Evolutionary conservation across 805 yeast species (phyloP), one percentile per base, ranked within the genome.

Genomic region (Sungouiella blattae): DNA sequence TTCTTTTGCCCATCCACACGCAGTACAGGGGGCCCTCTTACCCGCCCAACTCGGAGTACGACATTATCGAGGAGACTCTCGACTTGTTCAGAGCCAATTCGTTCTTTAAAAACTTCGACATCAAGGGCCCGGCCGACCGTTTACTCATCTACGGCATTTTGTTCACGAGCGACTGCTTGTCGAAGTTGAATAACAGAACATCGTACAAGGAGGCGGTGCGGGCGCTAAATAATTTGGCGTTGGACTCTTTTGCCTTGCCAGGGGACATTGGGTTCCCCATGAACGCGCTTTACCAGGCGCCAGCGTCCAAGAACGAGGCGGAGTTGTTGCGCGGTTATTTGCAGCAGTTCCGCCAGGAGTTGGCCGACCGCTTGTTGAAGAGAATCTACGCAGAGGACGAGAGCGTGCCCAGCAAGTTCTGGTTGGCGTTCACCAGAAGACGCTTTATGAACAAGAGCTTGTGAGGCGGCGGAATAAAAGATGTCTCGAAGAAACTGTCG

Each of bases 221-320:
- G 43, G 60, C 69, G n/a, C 73, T 93, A 44, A 88, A 86, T 45
- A 89, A 89, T 54, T 72, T 88, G 45, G 82, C 97, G 1, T 71
- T 93, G 38, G 98, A 91, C 49, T 78, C 80, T 56, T 91, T 93
- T 54, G 71, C 89, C 12, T 73, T 93, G 43, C 99, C 99, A 2
- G 99, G 99, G 16, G 96, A 93, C 42, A 79, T 91, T 6, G 88
- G 91, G 11, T 93, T 93, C 69, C 97, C 98, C 13, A 71, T 93
- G 61, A 91, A 89, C 60, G 75, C 87, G 47, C 56, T 93, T 56
- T 78, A 80, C 61, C 63, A 76, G 31, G 76, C 95, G 7, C 93
- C 96, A 14, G 65, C 71, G 22, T 84, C 80, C 52, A 80, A 81
- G 50, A 71, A 71, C 37, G 96, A 87, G 43, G 80, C 81, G 37